Evolutionary conservation across 2,329 filamentous ascomycete genomes (phyloP).

Genomic region (Zelopaecilomyces penicillatus): DNA sequence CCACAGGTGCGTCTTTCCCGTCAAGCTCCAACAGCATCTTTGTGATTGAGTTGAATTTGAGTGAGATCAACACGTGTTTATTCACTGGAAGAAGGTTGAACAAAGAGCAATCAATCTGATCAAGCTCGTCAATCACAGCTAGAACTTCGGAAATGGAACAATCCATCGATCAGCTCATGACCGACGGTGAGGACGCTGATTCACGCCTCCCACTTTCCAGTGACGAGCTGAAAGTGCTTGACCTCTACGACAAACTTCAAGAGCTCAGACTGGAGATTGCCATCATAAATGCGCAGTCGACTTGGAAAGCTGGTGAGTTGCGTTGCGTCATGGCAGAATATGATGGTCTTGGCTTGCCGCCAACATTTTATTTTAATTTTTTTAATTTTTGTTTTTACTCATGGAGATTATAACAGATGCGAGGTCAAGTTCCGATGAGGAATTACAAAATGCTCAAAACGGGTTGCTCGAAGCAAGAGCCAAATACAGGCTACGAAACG

Average conservation of each 20-base stretch:
- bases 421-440: constrained; percentile 30
- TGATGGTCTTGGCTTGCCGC: no score
- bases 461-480: constrained; percentile 64
- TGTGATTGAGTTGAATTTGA: background rate
- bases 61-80: background rate
- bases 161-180: constrained; percentile 18
- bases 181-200: constrained; percentile 24
- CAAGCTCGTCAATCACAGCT: no score
- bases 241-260: constrained; percentile 63
- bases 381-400: no score
- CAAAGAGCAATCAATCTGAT: no score
- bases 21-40: no score
- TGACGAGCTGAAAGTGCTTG: constrained; percentile 57
- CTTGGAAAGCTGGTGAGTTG: constrained; percentile 25
- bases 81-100: background rate
- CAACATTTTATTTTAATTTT: no score
- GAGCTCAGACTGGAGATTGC: constrained; percentile 65
- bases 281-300: constrained; percentile 47
- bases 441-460: constrained; percentile 51
- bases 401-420: no score
- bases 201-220: constrained; percentile 49
- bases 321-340: background rate
- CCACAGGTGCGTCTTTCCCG: no score
- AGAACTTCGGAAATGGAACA: no score
- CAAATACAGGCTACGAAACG: constrained; percentile 59